Evolutionary conservation across 495 filamentous ascomycete genomes (phyloP), one percentile per base, ranked within the genome.

Genomic region (Neurospora tetrasperma): DNA sequence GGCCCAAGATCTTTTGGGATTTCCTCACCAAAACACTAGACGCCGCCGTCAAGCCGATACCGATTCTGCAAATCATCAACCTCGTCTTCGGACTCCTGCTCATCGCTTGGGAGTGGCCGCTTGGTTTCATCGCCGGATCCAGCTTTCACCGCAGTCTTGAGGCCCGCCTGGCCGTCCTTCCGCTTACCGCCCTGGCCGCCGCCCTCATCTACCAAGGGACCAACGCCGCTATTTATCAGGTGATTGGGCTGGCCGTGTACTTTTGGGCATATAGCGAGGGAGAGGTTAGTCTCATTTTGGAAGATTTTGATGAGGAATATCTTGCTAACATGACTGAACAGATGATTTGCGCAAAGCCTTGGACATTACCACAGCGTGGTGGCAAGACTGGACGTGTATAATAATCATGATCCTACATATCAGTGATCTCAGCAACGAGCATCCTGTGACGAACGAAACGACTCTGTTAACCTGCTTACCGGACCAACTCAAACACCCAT

Each of bases 1-100:
- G 94, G 94, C 96, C 96, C 71, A 99, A 99, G 84, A 89, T 98
- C 75, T 96, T 99, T 84, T 99, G 93, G 92, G 96, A 99, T 84
- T 96, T 97, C 81, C 84, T 93, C 76, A 97, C 96, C 73, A 94
- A 94, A 76, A 94, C 92, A 79, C 89, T 99, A 75, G 92, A 98
- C 78, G 86, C 84, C 62, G 91, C 91, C 71, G 94, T 98, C 71
- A 92, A 90, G 73, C 96, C 95, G 4, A 79, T 95, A 41, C 96
- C 96, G n/a, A 84, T 93, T 71, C 88, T 99, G 6, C 96, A 99
- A 81, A 93, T 91, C 78, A 85, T 98, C 82, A 99, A 99, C 79
- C 85, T 99, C n/a, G n/a, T 98, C 70, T 88, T 96, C 80, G 96
- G 93, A 54, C 73, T 99, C 75, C 73, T 92, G 71, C 90, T 90